Evolutionary conservation across 441 rosid genomes (phyloP).

Genomic region (Bocquillonia castaneifolia): DNA sequence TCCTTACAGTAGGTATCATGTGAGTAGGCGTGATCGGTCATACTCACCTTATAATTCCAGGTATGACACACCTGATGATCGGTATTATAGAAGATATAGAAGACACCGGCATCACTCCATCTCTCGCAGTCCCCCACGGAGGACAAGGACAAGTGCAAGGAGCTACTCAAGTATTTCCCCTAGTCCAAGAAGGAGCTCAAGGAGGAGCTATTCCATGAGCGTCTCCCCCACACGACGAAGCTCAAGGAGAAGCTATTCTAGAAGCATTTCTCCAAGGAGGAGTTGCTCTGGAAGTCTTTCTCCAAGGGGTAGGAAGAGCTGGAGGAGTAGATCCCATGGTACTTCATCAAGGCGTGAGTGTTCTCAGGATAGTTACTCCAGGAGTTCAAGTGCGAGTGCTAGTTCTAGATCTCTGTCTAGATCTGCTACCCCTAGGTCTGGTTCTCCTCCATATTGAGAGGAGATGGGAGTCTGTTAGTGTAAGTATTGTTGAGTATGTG

Average conservation of each 20-base stretch:
- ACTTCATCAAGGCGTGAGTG: slow-evolving; percentile 17
- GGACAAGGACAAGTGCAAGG: slow-evolving; percentile 29
- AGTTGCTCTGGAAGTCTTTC: slow-evolving; percentile 36
- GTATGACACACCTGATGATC: slow-evolving; percentile 34
- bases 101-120: slow-evolving; percentile 20
- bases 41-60: slow-evolving; percentile 44
- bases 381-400: slow-evolving; percentile 38
- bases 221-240: slow-evolving; percentile 31
- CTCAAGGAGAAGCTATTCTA: slow-evolving; percentile 39
- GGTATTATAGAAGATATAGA: slow-evolving; percentile 27
- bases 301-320: slow-evolving; percentile 29
- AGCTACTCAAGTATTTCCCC: slow-evolving; percentile 40
- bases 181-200: slow-evolving; percentile 26
- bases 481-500: neutral
- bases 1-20: slow-evolving; percentile 50
- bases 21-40: slow-evolving; percentile 39
- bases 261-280: slow-evolving; percentile 42
- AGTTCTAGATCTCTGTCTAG: slow-evolving; percentile 51
- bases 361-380: slow-evolving; percentile 29
- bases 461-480: no score
- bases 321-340: slow-evolving; percentile 2
- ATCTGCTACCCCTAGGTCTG: slow-evolving; percentile 45
- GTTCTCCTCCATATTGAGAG: slow-evolving; percentile 30
- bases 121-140: slow-evolving; percentile 24
- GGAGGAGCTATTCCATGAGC: slow-evolving; percentile 35